phyloP scores from a whole-genome alignment of 106 monocot genomes.

The Allium fistulosum region DNA sequence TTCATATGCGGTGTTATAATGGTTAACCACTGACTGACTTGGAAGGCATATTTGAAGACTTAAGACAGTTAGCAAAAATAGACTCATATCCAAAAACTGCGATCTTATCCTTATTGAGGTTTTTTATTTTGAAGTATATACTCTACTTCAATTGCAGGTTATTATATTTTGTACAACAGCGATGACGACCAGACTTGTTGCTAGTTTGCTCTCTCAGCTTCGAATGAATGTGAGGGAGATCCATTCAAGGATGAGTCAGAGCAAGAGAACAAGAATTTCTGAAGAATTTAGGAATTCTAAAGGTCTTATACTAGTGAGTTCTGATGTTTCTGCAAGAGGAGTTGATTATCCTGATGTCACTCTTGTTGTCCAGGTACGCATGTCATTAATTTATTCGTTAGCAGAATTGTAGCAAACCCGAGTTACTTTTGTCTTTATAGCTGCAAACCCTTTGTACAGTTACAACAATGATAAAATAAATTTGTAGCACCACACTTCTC shows the following conservation, averaged over 20 bases:
- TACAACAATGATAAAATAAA: too few relatives aligned
- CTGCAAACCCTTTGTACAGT: too few relatives aligned
- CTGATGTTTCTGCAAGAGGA: conserved; percentile 77
- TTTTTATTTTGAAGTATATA: background rate
- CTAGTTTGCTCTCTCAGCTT: conserved; percentile 41
- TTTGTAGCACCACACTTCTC: too few relatives aligned
- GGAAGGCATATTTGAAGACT: too few relatives aligned
- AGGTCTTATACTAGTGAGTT: conserved; percentile 69
- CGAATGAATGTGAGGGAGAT: conserved; percentile 63
- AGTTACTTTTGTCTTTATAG: too few relatives aligned
- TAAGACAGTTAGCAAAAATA: too few relatives aligned
- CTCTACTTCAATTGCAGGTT: conserved; percentile 26
- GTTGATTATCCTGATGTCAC: conserved; percentile 84
- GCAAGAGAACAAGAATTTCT: conserved; percentile 57
- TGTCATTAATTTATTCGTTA: too few relatives aligned
- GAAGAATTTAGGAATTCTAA: conserved; percentile 77
- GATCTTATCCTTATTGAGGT: background rate
- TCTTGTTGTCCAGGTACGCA: conserved; percentile 50
- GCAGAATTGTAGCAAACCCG: background rate
- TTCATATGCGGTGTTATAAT: too few relatives aligned
- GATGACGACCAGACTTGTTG: conserved; percentile 65
- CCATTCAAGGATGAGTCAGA: conserved; percentile 71
- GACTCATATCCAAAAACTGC: too few relatives aligned
- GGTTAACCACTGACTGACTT: too few relatives aligned
- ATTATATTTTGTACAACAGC: conserved; percentile 86